Evolutionary conservation across 1,139 yeast genomes (phyloP).

Genomic region (Geotrichum restrictum): DNA sequence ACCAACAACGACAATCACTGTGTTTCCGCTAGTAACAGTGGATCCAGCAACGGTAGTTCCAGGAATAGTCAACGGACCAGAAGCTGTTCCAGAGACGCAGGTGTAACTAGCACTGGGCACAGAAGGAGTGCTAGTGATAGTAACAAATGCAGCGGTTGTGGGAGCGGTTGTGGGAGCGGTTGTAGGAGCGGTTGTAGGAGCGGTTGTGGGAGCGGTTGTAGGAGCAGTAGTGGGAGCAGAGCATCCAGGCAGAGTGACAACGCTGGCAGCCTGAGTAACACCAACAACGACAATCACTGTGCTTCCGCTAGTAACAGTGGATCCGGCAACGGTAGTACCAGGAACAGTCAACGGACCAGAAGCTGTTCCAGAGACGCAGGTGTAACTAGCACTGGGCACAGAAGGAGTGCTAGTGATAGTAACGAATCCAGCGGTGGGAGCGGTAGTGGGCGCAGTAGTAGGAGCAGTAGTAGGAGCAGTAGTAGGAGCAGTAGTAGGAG

Average conservation of each 20-base stretch:
- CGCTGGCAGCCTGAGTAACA: constrained; percentile 3
- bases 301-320: constrained; percentile 8
- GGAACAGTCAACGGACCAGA: constrained; percentile 15
- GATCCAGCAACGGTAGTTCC: constrained; percentile 20
- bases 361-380: constrained; percentile 8
- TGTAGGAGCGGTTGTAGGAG: constrained; percentile 1
- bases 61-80: constrained; percentile 14
- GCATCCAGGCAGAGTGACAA: constrained; percentile 12
- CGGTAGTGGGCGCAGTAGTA: constrained; percentile 3
- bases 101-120: constrained; percentile 8
- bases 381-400: not conserved
- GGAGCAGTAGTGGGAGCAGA: constrained; percentile 5
- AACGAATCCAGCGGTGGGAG: not conserved
- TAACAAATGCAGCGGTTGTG: constrained; percentile 3
- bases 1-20: not conserved
- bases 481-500: constrained; percentile 7
- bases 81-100: constrained; percentile 16
- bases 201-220: constrained; percentile 16
- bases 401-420: not conserved
- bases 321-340: constrained; percentile 7
- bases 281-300: not conserved
- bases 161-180: constrained; percentile 3
- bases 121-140: constrained; percentile 3
- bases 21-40: constrained; percentile 7
- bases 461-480: constrained; percentile 13